phyloP scores from a whole-genome alignment of 2,329 filamentous ascomycete genomes.

The Aciculosporium take region DNA sequence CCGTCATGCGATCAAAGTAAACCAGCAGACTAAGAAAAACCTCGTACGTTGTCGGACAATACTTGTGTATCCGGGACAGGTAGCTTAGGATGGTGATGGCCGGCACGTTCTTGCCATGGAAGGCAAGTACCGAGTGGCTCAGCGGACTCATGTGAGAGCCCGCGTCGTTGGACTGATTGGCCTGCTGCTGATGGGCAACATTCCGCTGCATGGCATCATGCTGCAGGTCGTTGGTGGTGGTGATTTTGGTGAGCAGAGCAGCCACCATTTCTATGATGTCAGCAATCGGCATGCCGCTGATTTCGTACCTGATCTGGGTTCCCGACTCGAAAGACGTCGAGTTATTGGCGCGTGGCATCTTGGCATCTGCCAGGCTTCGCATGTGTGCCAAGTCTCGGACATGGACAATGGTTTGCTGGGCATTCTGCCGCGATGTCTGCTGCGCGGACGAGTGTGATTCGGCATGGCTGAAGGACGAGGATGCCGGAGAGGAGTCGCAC shows the following conservation, averaged over 20 bases:
- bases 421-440: conserved; percentile 11
- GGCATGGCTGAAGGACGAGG: conserved; percentile 1
- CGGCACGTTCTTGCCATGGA: conserved; percentile 95
- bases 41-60: conserved; percentile 96
- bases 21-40: conserved; percentile 91
- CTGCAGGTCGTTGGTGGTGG: conserved; percentile 86
- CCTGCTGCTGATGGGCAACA: conserved; percentile 43
- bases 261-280: conserved; percentile 99
- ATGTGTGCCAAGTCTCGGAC: conserved; percentile 86
- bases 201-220: conserved; percentile 79
- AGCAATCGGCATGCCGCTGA: conserved; percentile 90
- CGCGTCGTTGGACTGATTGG: conserved; percentile 29
- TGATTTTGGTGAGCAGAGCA: conserved; percentile 90
- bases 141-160: conserved; percentile 48
- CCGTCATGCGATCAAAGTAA: conserved; percentile 98
- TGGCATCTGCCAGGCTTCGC: conserved; percentile 70
- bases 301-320: conserved; percentile 63
- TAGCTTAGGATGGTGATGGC: conserved; percentile 96
- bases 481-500: conserved; percentile 10
- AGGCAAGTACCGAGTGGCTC: conserved; percentile 65
- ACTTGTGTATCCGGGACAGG: conserved; percentile 90
- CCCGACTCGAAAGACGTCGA: conserved; percentile 33
- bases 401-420: conserved; percentile 47
- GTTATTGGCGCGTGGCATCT: conserved; percentile 42
- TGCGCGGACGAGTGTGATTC: background rate